Evolutionary conservation across 495 filamentous ascomycete species (phyloP), one percentile per base, ranked within the genome.

Genomic region (Astrothelium subdiscretum): DNA sequence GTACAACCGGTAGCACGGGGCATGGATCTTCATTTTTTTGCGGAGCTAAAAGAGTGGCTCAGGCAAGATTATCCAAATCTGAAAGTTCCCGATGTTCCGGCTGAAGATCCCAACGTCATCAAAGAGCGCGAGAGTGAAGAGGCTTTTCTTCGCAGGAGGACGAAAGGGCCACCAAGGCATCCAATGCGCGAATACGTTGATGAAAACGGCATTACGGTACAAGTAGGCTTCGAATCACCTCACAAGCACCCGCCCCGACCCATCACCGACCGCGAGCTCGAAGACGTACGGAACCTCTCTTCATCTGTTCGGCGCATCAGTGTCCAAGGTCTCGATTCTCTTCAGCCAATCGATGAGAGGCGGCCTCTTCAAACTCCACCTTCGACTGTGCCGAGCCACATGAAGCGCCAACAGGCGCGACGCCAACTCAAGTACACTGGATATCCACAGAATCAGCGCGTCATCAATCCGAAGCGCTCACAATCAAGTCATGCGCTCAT

Each of bases 401-500:
- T 54, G 48, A 54, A 54, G 24, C 48, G 48, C 24, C 48, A 54
- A 15, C 48, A 57, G 32, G 60, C 27, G 48, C 43, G 27, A 58
- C 54, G 60, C 22, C 51, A 52, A 27, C 24, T 48, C n/a, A 62
- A 29, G 12, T 20, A 31, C 12, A 5, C 32, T 22, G 32, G 59
- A 43, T 24, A 32, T 35, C 20, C 22, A 18, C 35, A 42, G 27
- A 32, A 59, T 35, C 57, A 35, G 57, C 57, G 31, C 15, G 13
- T 26, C 4, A 58, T 4, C 15, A 59, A 59, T 59, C 43, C n/a
- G 10, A 35, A 51, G 18, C 57, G 32, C 20, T 64, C 27, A 13
- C 58, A 57, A 26, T 54, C 43, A 54, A 42, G 18, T 54, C 22
- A 61, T 29, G 59, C 29, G 22, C 15, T 48, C n/a, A 48, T 61